A percentile compares a stretch with the other conserved stretches of the same genome.
phyloP scores from a whole-genome alignment of 176 grass and related monocot genomes.

The Oropetium thomaeum region DNA sequence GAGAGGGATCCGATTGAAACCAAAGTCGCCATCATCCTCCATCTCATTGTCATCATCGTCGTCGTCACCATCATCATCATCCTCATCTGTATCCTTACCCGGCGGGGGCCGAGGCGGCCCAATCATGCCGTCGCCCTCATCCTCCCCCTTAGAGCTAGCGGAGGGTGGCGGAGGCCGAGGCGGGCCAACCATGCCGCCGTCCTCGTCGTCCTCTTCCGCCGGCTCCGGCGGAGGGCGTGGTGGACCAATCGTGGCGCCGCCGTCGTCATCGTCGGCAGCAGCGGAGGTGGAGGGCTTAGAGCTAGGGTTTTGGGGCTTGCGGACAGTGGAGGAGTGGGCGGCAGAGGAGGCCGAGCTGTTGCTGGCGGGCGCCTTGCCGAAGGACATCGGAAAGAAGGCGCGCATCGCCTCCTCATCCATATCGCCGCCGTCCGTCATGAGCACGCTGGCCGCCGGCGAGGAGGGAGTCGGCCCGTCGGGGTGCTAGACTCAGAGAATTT shows the following conservation, averaged over 20 bases:
- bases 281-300: conserved; percentile 20
- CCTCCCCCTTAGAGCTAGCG: conserved; percentile 21
- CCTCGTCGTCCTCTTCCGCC: background rate
- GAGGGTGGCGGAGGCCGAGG: conserved; percentile 38
- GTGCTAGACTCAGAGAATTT: background rate
- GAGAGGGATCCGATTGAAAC: conserved; percentile 64
- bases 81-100: background rate
- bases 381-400: conserved; percentile 76
- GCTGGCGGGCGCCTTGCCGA: conserved; percentile 65
- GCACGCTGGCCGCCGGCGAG: conserved; percentile 26
- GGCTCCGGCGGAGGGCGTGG: conserved; percentile 20
- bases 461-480: background rate
- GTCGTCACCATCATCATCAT: conserved; percentile 10
- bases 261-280: conserved; percentile 6
- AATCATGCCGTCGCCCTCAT: conserved; percentile 49
- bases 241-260: conserved; percentile 9
- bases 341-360: conserved; percentile 30
- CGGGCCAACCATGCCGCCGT: conserved; percentile 35
- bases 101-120: conserved; percentile 64
- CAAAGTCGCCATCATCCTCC: conserved; percentile 49
- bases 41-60: conserved; percentile 32
- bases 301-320: conserved; percentile 55
- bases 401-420: conserved; percentile 92
- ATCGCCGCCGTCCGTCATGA: conserved; percentile 42
- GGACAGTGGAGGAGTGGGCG: conserved; percentile 71